Evolutionary conservation across 2,329 filamentous ascomycete species (phyloP).

Genomic region (Tolypocladium sp.): DNA sequence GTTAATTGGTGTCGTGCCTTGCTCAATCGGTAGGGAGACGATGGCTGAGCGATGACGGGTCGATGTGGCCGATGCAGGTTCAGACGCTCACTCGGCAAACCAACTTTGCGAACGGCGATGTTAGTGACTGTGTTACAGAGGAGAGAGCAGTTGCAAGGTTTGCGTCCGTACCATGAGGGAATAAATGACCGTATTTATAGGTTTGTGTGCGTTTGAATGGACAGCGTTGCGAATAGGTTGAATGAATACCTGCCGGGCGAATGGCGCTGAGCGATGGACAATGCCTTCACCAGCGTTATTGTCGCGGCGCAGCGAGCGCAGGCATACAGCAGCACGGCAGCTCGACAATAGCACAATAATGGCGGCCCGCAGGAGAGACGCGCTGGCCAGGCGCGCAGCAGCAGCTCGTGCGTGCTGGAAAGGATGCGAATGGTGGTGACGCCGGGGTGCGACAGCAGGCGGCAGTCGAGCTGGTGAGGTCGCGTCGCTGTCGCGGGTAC

Average conservation of each 20-base stretch:
- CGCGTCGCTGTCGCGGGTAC: slow-evolving; percentile 8
- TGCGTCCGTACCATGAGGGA: not conserved
- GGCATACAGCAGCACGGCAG: not conserved
- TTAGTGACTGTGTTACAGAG: not conserved
- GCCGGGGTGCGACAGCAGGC: slow-evolving; percentile 1
- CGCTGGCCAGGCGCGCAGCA: not conserved
- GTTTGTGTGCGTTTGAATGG: not conserved
- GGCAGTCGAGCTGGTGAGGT: slow-evolving; percentile 4
- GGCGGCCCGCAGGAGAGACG: not conserved
- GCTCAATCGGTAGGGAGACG: not conserved
- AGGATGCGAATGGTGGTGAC: slow-evolving; percentile 1
- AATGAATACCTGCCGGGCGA: not conserved
- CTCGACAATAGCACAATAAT: not conserved
- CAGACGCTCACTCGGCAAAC: not conserved
- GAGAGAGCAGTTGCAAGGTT: not conserved
- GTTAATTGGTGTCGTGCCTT: not conserved
- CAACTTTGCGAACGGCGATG: not conserved
- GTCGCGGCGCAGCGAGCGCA: not conserved
- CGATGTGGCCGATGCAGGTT: not conserved
- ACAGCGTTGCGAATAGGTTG: not conserved
- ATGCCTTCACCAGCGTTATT: not conserved
- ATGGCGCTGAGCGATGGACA: not conserved
- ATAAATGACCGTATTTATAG: not conserved
- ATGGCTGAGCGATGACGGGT: not conserved
- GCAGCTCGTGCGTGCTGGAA: not conserved